Base-by-base conservation (phyloP, 169 alveolate genomes). In the Cryptosporidium parvum region DNA sequence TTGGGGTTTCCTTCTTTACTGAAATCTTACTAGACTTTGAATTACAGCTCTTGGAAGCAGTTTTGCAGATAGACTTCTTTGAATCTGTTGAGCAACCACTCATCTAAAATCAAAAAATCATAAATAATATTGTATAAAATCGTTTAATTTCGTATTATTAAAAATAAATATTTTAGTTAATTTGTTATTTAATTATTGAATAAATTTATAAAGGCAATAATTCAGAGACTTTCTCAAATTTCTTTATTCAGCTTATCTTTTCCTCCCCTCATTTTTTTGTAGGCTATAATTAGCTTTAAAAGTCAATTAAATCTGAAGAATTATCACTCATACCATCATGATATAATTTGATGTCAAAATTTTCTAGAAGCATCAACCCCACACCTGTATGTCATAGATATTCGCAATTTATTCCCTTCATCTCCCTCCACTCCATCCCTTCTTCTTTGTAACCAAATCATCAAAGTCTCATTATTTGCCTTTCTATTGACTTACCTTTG, bases 31-130 rank as follows among this genome's bases (percentile, higher is more conserved):
- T 72, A 5, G 69, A 26, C 33, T 72, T 72, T 72, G 86, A 53
- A 37, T 10, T 73, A 53, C 23, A 33, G 51, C n/a, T 1, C 72
- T 65, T 65, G 23, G 72, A n/a, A 31, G 72, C 52, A 16, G 72
- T 33, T 37, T 65, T 65, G 33, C 52, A 65, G 72, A 23, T n/a
- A 31, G 72, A 65, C 53, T 37, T 65, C 72, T 65, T 65, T 33
- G 72, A 65, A 65, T 37, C 72, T 65, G 72, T 37, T 18, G 72
- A 31, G 23, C 42, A 31, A 35, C 72, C 72, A 33, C 72, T 37
- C 72, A 65, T 65, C 72, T 65, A 65, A 65, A 65, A 65, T 65
- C 4, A 21, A 7, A 16, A 65, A 65, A 31, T 65, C 23, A 35
- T 26, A 10, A 65, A 31, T 39, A 10, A 31, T 65, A 14, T 33